Base-by-base conservation (phyloP, 1,284 basidiomycete species). In the Microbotryum silenes-acaulis region DNA sequence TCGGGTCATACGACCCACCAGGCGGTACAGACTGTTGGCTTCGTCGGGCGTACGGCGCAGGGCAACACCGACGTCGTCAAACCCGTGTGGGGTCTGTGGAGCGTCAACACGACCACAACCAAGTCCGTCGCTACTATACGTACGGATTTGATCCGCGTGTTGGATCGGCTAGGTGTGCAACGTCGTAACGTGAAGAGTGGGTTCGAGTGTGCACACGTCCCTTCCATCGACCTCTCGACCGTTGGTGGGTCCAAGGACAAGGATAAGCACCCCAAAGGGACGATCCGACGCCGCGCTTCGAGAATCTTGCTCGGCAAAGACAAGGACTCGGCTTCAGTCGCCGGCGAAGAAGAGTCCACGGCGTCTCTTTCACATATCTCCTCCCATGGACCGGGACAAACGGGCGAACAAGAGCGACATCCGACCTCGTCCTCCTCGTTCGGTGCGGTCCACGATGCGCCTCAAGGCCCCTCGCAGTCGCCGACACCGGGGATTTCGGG, bases 121-220 rank as follows among this genome's bases (percentile, higher is more conserved):
- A 97, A 96, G 73, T 77, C 88, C 10, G 88, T 91, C 2, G 78
- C 81, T 7, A 81, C 84, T 16, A 85, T 97, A 75, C 88, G 91
- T 72, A 78, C 81, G 45, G 92, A 97, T 75, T 86, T 98, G 66
- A 81, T 84, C 51, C 83, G 85, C 20, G 91, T 97, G 2, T 80
- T 98, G 49, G 89, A 94, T 70, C 83, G 91, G 53, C 90, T 97
- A 82, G 91, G 93, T 63, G 87, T 98, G 54, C 90, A 91, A 75
- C 91, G 94, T 75, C 83, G 90, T 47, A 89, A 93, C 74, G 91
- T 85, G 71, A 88, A 86, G 74, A 82, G 85, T 59, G 94, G 94
- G 0, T 98, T 93, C 74, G 94, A 97, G 75, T 98, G 94, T 76
- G 87, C 94, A 27, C 92, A 97, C 74, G 78, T 89, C 55, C 94